Conservation (phyloP, 2,329 filamentous ascomycete species). For the Epicoccum sorghinum region DNA sequence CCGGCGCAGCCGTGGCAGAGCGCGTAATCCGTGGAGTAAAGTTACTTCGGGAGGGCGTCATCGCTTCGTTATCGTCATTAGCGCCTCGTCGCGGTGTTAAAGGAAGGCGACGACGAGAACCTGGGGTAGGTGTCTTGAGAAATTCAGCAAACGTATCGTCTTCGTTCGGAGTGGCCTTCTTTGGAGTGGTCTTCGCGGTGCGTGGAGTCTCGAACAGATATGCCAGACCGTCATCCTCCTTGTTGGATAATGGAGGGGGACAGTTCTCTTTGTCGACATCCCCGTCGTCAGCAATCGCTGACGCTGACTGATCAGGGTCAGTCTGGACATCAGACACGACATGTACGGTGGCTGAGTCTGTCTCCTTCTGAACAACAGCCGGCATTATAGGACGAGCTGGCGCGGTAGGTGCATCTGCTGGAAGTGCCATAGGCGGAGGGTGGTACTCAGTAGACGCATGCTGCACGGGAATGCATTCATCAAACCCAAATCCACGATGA, state of each 20-base stretch:
- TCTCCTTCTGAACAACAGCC: background rate
- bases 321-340: background rate
- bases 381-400: background rate
- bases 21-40: constrained; percentile 44
- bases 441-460: background rate
- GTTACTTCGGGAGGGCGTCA: constrained; percentile 48
- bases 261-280: constrained; percentile 64
- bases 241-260: constrained; percentile 49
- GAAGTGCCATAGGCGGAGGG: background rate
- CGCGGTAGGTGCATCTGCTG: background rate
- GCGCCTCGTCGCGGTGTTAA: constrained; percentile 41
- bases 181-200: constrained; percentile 58
- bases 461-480: constrained; percentile 31
- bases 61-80: constrained; percentile 24
- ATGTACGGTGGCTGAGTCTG: background rate
- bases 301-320: background rate
- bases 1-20: constrained; percentile 38
- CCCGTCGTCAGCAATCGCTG: background rate
- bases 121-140: constrained; percentile 54
- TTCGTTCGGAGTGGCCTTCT: constrained; percentile 64
- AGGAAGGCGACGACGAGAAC: constrained; percentile 44
- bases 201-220: constrained; percentile 70
- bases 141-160: constrained; percentile 58
- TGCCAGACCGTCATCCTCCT: constrained; percentile 60
- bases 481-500: constrained; percentile 25